Conservation (phyloP, 495 filamentous ascomycete species). For the Talaromyces wortmannii region DNA sequence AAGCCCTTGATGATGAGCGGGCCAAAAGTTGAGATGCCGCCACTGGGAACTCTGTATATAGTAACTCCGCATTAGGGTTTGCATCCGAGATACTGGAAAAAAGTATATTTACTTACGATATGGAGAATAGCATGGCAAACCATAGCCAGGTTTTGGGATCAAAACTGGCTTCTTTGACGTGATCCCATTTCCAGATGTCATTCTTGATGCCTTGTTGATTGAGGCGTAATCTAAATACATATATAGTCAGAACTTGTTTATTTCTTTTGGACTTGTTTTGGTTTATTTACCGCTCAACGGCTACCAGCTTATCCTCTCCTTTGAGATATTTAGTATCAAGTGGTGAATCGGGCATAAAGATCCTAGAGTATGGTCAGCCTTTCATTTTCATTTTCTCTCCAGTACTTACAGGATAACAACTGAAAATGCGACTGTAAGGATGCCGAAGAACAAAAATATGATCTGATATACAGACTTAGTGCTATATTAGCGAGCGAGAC, state of each 20-base stretch:
- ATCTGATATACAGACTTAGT: constrained; percentile 21
- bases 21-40: constrained; percentile 57
- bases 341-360: constrained; percentile 55
- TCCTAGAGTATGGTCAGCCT: constrained; percentile 10
- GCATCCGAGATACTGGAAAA: not conserved
- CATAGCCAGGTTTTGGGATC: constrained; percentile 64
- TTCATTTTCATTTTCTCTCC: too few species aligned
- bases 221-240: constrained; percentile 39
- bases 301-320: constrained; percentile 52
- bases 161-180: constrained; percentile 52
- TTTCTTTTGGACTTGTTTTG: not conserved
- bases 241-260: not conserved
- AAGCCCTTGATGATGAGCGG: constrained; percentile 58
- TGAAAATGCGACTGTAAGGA: constrained; percentile 44
- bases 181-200: constrained; percentile 54
- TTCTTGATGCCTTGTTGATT: constrained; percentile 56
- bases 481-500: not conserved
- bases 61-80: constrained; percentile 17
- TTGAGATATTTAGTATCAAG: constrained; percentile 51
- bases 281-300: constrained; percentile 44
- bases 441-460: constrained; percentile 48
- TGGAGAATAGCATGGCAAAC: constrained; percentile 52
- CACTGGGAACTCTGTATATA: constrained; percentile 45
- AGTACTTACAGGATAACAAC: constrained; percentile 28
- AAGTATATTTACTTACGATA: constrained; percentile 23